Percentiles rank a stretch among this genome's conserved stretches.
These are phyloP conservation scores for Xylariaceae sp. DNA, from an alignment of 2,329 filamentous ascomycete genomes.

Conservation along the genomic window DNA sequence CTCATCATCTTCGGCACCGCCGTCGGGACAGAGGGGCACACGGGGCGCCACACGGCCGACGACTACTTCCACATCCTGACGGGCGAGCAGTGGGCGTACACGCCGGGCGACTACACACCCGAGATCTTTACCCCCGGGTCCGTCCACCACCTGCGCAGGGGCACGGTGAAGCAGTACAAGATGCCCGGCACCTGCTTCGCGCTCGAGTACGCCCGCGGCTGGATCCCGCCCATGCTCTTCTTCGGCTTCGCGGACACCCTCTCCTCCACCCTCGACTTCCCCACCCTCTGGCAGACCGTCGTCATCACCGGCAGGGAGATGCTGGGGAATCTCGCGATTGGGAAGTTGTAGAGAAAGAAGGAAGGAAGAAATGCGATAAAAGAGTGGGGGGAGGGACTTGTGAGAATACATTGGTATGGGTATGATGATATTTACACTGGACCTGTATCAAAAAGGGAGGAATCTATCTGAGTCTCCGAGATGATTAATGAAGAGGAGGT, in stretches of 20 bases:
- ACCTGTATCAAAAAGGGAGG: no score
- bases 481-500: no score
- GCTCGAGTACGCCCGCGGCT: slow-evolving; percentile 77
- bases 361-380: not conserved
- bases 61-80: slow-evolving; percentile 91
- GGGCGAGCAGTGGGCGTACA: slow-evolving; percentile 72
- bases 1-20: slow-evolving; percentile 83
- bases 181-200: slow-evolving; percentile 75
- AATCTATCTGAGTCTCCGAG: no score
- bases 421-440: not conserved
- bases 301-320: slow-evolving; percentile 71
- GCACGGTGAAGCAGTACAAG: slow-evolving; percentile 74
- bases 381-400: not conserved
- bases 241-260: slow-evolving; percentile 83
- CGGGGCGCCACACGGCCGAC: slow-evolving; percentile 82
- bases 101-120: slow-evolving; percentile 59
- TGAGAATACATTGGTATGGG: not conserved
- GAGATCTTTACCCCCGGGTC: slow-evolving; percentile 65
- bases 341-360: slow-evolving; percentile 59
- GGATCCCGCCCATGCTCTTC: slow-evolving; percentile 89
- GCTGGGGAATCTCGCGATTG: slow-evolving; percentile 62
- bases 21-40: slow-evolving; percentile 81
- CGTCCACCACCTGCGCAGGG: slow-evolving; percentile 67
- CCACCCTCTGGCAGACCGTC: slow-evolving; percentile 77
- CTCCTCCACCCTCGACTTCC: slow-evolving; percentile 74